Evolutionary conservation across 2,329 filamentous ascomycete genomes (phyloP), one percentile per base, ranked within the genome.

Genomic region (Byssoonygena ceratinophila): DNA sequence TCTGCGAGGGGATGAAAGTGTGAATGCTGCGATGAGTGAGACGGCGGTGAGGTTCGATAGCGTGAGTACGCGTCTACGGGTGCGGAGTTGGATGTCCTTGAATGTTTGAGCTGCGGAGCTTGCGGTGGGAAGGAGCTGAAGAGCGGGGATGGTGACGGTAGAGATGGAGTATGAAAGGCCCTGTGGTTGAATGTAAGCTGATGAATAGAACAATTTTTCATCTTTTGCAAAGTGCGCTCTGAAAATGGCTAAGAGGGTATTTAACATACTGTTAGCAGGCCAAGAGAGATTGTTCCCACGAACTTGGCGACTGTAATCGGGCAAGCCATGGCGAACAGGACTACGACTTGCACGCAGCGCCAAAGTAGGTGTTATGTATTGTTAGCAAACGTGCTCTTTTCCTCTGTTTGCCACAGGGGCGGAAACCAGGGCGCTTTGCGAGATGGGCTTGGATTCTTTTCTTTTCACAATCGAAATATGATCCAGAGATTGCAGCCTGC

Each of bases 101-200:
- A 94, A 82, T 60, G 86, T 82, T 64, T 82, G 81, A 44, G 82
- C 77, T 57, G 86, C 87, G 51, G 78, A 74, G 54, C 78, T 74
- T 46, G 90, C 85, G 48, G 85, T 87, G 8, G 88, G 86, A 46
- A 96, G 84, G 51, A 81, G 79, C 61, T 91, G 81, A 52, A 96
- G 82, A 4, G 86, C 79, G 16, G 91, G 90, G 55, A 94, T 79
- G 23, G 87, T 82, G 58, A 94, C 74, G 55, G 81, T 80, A 20
- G 84, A 84, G 60, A 92, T 79, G 45, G 88, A 85, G 73, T 91
- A 94, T 48, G 90, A 94, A 55, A 92, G 79, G 68, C 91, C 91
- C 91, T 96, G 62, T 47, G 16, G 16, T 29, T 11, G 37, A 23
- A 8, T 36, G 18, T 18, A 36, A 40, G 46, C 53, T n/a, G 39